Evolutionary conservation across 1,284 basidiomycete genomes (phyloP), one percentile per base, ranked within the genome.

Genomic region (Phaffia rhodozyma): DNA sequence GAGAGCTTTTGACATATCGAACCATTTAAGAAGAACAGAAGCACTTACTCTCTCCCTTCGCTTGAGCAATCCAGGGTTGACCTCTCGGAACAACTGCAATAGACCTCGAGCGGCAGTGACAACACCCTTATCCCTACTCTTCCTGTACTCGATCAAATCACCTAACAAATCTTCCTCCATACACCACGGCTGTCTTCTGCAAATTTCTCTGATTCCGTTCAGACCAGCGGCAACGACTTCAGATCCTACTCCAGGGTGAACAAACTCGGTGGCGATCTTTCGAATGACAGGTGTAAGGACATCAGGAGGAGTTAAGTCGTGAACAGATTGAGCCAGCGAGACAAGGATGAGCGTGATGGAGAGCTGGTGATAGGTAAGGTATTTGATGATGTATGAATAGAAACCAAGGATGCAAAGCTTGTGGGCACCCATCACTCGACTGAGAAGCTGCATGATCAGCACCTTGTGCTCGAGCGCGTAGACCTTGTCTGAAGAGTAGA

Each of bases 401-500:
- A 97, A 97, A n/a, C 86, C 84, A 58, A 98, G 85, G 47, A 98
- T 85, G 73, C 86, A 91, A 66, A 96, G 84, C 75, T 93, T 92
- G 79, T 98, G 94, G 1, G 83, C 78, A 49, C 91, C 89, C 84
- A 93, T 94, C 61, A 97, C 87, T 58, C 96, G 85, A n/a, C 90
- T 89, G 58, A 98, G 83, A 50, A 99, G 86, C 74, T 97, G 92
- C 91, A 98, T 96, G 72, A 97, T 82, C 68, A 97, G 82, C 66
- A 98, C 87, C 78, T 97, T 97, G 81, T 97, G 94, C 70, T 97
- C 93, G 69, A 98, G 83, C 25, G 89, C 87, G 73, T 89, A 91
- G 21, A 87, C 85, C 75, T 93, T 96, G 81, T 97, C 93, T 78
- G 63, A 2, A 43, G 9, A 13, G 47, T 16, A 25, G 16, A 11